These are phyloP conservation scores for Tilletia indica DNA, from an alignment of 1,284 basidiomycete species.

Conservation along the genomic window DNA sequence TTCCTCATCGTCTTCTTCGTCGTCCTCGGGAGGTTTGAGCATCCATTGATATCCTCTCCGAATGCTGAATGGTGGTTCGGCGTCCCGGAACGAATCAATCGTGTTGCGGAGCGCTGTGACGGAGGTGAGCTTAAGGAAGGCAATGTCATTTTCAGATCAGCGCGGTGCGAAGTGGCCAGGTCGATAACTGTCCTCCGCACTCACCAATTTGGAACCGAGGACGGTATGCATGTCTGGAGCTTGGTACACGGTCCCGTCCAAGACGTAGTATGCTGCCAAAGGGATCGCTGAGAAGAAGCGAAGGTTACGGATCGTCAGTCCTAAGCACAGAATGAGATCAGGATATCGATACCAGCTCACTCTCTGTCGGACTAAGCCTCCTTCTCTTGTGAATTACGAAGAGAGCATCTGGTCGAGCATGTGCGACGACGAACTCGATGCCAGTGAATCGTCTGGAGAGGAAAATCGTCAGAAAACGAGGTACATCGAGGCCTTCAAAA, in stretches of 20 bases:
- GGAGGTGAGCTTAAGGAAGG: constrained; percentile 36
- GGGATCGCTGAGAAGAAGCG: constrained; percentile 26
- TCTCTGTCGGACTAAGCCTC: constrained; percentile 26
- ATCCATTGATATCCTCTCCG: constrained; percentile 45
- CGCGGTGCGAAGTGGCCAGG: neutral
- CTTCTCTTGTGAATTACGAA: constrained; percentile 49
- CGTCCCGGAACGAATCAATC: constrained; percentile 30
- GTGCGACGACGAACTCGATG: constrained; percentile 46
- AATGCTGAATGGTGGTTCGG: constrained; percentile 38
- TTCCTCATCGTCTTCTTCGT: constrained; percentile 19
- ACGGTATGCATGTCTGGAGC: constrained; percentile 49
- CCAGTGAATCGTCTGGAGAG: constrained; percentile 37
- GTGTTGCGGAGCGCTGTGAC: constrained; percentile 34
- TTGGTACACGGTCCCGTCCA: constrained; percentile 47
- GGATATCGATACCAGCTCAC: neutral
- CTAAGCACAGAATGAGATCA: neutral
- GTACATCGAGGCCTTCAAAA: neutral
- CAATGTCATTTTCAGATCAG: neutral
- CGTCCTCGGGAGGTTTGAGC: constrained; percentile 33
- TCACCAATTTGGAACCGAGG: constrained; percentile 40
- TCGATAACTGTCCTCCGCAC: neutral
- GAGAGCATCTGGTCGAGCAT: constrained; percentile 30
- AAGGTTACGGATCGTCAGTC: neutral
- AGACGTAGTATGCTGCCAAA: constrained; percentile 45
- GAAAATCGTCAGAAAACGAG: neutral